Evolutionary conservation across 2,329 filamentous ascomycete species (phyloP).

Genomic region (Neonectria hederae): DNA sequence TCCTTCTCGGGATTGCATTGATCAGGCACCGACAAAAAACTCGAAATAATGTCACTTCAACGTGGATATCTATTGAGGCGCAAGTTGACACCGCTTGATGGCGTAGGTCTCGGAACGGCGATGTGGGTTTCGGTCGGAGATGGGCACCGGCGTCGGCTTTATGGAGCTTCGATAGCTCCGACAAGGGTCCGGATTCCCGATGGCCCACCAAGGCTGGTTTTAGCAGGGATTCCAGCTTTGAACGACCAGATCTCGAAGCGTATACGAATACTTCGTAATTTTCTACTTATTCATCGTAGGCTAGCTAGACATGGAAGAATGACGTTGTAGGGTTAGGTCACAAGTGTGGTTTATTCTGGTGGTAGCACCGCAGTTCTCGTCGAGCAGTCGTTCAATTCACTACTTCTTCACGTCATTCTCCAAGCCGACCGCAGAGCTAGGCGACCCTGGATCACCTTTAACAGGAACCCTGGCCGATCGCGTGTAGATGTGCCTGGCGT

Average conservation of each 20-base stretch:
- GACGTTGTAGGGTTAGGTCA: background rate
- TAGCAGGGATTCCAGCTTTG: background rate
- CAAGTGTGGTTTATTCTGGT: background rate
- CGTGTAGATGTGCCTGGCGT: constrained; percentile 57
- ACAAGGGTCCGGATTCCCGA: constrained; percentile 27
- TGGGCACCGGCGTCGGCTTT: constrained; percentile 31
- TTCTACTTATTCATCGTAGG: background rate
- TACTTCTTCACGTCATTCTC: background rate
- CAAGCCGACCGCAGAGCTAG: constrained; percentile 10
- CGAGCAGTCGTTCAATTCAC: background rate
- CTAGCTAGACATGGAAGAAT: no score
- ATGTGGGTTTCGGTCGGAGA: constrained; percentile 27
- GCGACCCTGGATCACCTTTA: constrained; percentile 41
- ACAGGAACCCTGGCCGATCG: constrained; percentile 56
- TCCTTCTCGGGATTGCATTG: background rate
- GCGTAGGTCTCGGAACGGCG: constrained; percentile 6
- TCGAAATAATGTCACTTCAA: background rate
- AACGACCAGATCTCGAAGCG: background rate
- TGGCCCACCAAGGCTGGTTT: background rate
- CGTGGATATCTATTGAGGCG: background rate
- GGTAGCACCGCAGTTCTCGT: background rate
- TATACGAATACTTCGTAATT: background rate
- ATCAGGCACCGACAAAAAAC: background rate
- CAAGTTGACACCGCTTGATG: background rate
- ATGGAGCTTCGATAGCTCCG: constrained; percentile 24